Evolutionary conservation across 1,284 basidiomycete genomes (phyloP).

Genomic region (Fomes fomentarius): DNA sequence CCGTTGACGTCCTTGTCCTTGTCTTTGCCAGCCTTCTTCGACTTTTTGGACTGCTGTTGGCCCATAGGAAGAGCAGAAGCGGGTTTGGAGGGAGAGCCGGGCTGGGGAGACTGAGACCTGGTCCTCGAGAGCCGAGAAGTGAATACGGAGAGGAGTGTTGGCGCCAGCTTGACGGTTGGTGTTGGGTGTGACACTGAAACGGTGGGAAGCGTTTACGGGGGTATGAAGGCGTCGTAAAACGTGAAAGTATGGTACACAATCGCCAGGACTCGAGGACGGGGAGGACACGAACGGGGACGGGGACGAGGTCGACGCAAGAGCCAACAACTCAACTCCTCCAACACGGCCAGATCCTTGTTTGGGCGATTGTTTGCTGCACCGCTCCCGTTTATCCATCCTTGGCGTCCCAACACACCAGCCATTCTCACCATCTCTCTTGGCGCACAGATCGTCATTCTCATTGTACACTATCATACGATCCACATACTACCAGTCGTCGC

Average conservation of each 20-base stretch:
- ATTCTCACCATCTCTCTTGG: neutral
- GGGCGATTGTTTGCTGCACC: conserved; percentile 26
- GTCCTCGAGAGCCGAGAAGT: conserved; percentile 70
- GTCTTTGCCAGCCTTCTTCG: conserved; percentile 69
- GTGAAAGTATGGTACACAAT: conserved; percentile 25
- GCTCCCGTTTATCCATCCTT: conserved; percentile 6
- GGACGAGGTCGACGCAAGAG: conserved; percentile 14
- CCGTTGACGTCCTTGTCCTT: conserved; percentile 56
- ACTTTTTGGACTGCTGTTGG: conserved; percentile 80
- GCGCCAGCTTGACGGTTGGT: conserved; percentile 65
- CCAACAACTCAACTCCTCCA: conserved; percentile 11
- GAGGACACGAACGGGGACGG: conserved; percentile 10
- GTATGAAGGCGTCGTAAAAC: conserved; percentile 23
- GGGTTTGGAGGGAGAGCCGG: conserved; percentile 38
- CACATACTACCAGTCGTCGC: conserved; percentile 16
- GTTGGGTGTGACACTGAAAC: conserved; percentile 20
- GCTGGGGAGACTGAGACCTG: conserved; percentile 70
- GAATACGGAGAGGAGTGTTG: conserved; percentile 75
- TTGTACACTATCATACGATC: conserved; percentile 10
- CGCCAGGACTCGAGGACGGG: conserved; percentile 10
- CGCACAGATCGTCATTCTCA: conserved; percentile 7
- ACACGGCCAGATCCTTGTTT: conserved; percentile 25
- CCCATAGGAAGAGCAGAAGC: conserved; percentile 60
- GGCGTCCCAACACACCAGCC: neutral
- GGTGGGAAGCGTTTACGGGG: conserved; percentile 15